A percentile compares a stretch with the other conserved stretches of the same genome.
These are phyloP conservation scores for Termitomyces sp. DNA, from an alignment of 768 basidiomycete species.

Conservation along the genomic window DNA sequence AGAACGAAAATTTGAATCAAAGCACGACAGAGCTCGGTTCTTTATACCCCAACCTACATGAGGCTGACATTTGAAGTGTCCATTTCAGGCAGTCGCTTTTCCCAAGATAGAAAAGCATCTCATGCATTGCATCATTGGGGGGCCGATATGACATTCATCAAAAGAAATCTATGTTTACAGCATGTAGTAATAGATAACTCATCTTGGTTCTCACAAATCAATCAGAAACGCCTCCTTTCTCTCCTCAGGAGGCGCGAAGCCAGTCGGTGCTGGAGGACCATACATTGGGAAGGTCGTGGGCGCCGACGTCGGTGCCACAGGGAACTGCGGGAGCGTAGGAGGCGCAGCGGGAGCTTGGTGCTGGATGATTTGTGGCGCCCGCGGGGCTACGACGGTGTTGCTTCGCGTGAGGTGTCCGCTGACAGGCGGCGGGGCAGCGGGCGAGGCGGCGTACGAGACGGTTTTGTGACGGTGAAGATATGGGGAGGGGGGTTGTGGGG, in stretches of 20 bases:
- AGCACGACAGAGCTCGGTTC: no score
- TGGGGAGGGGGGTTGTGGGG: conserved; percentile 1
- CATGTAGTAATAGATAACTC: background rate
- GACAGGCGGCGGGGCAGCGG: conserved; percentile 12
- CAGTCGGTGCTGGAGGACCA: conserved; percentile 39
- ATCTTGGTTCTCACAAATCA: conserved; percentile 31
- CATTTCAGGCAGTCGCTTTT: no score
- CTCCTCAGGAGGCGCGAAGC: conserved; percentile 52
- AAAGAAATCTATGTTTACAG: background rate
- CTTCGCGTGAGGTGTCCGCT: conserved; percentile 23
- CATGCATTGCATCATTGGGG: background rate
- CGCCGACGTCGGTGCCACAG: conserved; percentile 52
- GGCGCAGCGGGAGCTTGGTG: conserved; percentile 15
- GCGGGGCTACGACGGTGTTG: conserved; percentile 24
- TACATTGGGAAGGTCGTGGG: conserved; percentile 53
- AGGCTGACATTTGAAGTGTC: no score
- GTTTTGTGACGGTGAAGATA: conserved; percentile 29
- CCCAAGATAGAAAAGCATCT: background rate
- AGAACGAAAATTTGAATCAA: no score
- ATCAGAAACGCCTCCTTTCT: conserved; percentile 60
- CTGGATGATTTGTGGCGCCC: conserved; percentile 22
- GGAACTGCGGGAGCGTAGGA: conserved; percentile 53
- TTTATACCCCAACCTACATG: no score
- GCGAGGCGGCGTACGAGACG: conserved; percentile 22
- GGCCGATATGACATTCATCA: background rate